These are phyloP conservation scores for Grigorovia humatica DNA, from an alignment of 805 yeast species.

Conservation along the genomic window DNA sequence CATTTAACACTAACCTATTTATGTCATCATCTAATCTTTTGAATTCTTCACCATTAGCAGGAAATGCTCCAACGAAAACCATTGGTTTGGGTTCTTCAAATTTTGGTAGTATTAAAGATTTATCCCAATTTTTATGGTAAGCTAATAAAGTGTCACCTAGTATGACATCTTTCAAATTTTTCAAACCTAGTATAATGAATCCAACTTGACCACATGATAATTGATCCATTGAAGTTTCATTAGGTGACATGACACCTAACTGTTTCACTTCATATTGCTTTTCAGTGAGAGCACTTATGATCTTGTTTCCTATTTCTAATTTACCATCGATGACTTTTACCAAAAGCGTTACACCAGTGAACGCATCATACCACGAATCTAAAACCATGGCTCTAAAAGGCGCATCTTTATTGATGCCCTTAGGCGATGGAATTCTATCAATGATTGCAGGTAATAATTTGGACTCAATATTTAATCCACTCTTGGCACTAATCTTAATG, in stretches of 20 bases:
- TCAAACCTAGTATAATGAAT: slow-evolving; percentile 91
- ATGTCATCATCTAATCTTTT: slow-evolving; percentile 82
- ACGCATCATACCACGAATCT: slow-evolving; percentile 97
- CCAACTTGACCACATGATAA: slow-evolving; percentile 90
- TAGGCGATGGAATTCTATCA: slow-evolving; percentile 71
- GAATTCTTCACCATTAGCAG: slow-evolving; percentile 89
- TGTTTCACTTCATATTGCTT: slow-evolving; percentile 80
- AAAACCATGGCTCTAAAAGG: slow-evolving; percentile 54
- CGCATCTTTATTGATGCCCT: slow-evolving; percentile 42
- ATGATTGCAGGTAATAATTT: slow-evolving; percentile 72
- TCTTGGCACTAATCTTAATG: slow-evolving; percentile 83
- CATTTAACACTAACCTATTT: slow-evolving; percentile 80
- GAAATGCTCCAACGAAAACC: slow-evolving; percentile 98
- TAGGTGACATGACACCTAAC: slow-evolving; percentile 93
- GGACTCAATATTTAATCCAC: slow-evolving; percentile 66
- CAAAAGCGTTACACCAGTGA: slow-evolving; percentile 80
- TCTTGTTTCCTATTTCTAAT: slow-evolving; percentile 61
- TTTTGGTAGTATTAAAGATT: slow-evolving; percentile 75
- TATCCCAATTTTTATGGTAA: slow-evolving; percentile 26
- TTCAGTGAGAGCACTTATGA: slow-evolving; percentile 67
- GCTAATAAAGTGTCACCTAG: slow-evolving; percentile 87
- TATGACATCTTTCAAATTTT: slow-evolving; percentile 71
- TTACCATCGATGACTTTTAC: slow-evolving; percentile 80
- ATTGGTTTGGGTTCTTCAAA: slow-evolving; percentile 95
- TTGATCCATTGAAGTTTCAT: slow-evolving; percentile 51